Evolutionary conservation across 2,329 filamentous ascomycete species (phyloP).

Genomic region (Aspergillus felis): DNA sequence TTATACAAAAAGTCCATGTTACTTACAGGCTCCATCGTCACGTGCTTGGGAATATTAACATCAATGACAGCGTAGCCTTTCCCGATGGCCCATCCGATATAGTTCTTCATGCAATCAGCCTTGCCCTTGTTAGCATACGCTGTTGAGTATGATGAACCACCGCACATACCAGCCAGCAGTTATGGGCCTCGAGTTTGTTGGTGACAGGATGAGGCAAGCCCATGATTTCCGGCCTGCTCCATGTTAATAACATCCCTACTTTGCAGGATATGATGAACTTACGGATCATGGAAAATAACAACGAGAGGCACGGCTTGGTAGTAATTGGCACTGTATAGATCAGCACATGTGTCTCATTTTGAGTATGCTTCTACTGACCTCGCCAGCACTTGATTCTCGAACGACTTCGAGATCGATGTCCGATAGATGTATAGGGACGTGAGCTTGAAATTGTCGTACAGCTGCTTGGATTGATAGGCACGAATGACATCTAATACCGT

Average conservation of each 20-base stretch:
- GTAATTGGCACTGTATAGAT: slow-evolving; percentile 55
- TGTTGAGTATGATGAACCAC: slow-evolving; percentile 11
- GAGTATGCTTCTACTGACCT: slow-evolving; percentile 48
- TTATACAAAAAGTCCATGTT: neutral
- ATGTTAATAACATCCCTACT: neutral
- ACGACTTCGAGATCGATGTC: slow-evolving; percentile 67
- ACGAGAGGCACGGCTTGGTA: slow-evolving; percentile 65
- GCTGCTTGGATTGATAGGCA: slow-evolving; percentile 65
- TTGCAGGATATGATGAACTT: slow-evolving; percentile 35
- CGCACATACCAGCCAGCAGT: slow-evolving; percentile 75
- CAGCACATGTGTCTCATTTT: neutral
- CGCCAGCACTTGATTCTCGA: slow-evolving; percentile 80
- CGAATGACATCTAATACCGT: slow-evolving; percentile 65
- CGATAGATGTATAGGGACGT: slow-evolving; percentile 74
- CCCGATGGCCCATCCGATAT: slow-evolving; percentile 77
- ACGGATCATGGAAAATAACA: slow-evolving; percentile 88
- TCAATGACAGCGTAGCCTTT: slow-evolving; percentile 82
- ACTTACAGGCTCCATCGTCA: slow-evolving; percentile 60
- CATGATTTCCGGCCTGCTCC: slow-evolving; percentile 62
- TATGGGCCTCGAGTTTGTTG: slow-evolving; percentile 73
- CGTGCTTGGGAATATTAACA: slow-evolving; percentile 79
- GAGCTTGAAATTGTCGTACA: slow-evolving; percentile 74
- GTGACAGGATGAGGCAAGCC: slow-evolving; percentile 66
- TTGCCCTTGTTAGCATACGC: slow-evolving; percentile 40
- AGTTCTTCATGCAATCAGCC: slow-evolving; percentile 76